Base-by-base conservation (phyloP, 164 flowering plant genomes). In the Chimonanthus praecox region DNA sequence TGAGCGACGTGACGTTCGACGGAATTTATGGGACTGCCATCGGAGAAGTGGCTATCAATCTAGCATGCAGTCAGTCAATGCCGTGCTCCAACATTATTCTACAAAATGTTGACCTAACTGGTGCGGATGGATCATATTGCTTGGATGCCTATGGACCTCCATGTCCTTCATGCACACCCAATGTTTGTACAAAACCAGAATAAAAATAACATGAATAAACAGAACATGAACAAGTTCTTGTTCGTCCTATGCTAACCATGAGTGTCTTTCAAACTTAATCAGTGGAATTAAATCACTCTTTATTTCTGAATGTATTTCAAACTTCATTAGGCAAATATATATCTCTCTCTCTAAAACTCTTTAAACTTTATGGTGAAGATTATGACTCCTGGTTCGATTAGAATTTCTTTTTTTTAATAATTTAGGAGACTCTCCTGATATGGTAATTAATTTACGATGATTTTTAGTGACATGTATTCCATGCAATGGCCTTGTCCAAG, bases 21-120 rank as follows among this genome's bases (percentile, higher is more conserved):
- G 75, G 67, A 47, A 5, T 65, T 21, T 58, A 15, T 15, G 69
- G 75, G 48, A 72, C 75, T 10, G 48, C 68, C 48, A 64, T 47
- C 63, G 2, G 1, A 47, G 48, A 72, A 47, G 46, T 49, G n/a
- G 75, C 67, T 6, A 18, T 72, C 6, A 72, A 20, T 13, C 61
- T 72, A 4, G 75, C 43, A 21, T 72, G 75, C 54, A 72, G 75
- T 44, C 18, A 20, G 11, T 49, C 44, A 4, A 61, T 49, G 5
- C 60, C 69, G 4, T 72, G 75, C 75, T 49, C 54, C 11, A 9
- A 49, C 60, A 64, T 72, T 33, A 58, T 65, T 9, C 21, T 72
- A 60, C 8, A 64, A 4, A 47, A 64, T 16, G 48, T 72, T 6
- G 4, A 33, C 7, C 46, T 72, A 15, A 15, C 2, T 3, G 16